phyloP scores from a whole-genome alignment of 345 rosid species.

The Jatropha curcas region DNA sequence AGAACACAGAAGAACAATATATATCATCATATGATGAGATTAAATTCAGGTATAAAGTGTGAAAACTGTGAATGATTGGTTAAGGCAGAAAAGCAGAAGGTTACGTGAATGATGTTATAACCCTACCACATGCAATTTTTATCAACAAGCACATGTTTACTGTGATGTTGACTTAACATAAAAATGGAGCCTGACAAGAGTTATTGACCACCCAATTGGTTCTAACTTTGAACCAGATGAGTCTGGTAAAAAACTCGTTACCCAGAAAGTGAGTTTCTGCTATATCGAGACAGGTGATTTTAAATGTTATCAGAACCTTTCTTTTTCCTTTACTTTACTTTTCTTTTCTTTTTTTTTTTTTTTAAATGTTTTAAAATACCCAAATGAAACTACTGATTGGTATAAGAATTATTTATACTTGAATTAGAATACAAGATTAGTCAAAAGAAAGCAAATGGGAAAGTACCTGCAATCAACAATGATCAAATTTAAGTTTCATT shows the following conservation, averaged over 20 bases:
- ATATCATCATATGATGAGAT: no score
- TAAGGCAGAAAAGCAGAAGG: not conserved
- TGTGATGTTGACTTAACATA: slow-evolving; percentile 10
- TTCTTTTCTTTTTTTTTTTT: no score
- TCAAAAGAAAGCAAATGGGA: not conserved
- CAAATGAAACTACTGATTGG: not conserved
- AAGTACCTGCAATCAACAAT: not conserved
- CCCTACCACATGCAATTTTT: not conserved
- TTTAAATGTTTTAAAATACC: not conserved
- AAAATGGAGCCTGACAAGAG: not conserved
- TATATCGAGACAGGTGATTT: no score
- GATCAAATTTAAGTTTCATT: not conserved
- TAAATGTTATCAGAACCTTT: no score
- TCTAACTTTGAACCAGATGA: not conserved
- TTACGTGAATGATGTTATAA: not conserved
- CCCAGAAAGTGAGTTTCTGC: not conserved
- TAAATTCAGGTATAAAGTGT: no score
- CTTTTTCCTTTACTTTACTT: no score
- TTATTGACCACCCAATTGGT: not conserved
- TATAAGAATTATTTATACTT: not conserved
- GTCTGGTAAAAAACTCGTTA: not conserved
- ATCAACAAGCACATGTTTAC: not conserved
- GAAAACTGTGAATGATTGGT: not conserved
- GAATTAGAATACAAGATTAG: slow-evolving; percentile 3
- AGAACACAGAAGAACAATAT: no score